A percentile compares a stretch with the other conserved stretches of the same genome.
These are phyloP conservation scores for Plasmodium malariae DNA, from an alignment of 169 alveolate genomes.

Conservation along the genomic window DNA sequence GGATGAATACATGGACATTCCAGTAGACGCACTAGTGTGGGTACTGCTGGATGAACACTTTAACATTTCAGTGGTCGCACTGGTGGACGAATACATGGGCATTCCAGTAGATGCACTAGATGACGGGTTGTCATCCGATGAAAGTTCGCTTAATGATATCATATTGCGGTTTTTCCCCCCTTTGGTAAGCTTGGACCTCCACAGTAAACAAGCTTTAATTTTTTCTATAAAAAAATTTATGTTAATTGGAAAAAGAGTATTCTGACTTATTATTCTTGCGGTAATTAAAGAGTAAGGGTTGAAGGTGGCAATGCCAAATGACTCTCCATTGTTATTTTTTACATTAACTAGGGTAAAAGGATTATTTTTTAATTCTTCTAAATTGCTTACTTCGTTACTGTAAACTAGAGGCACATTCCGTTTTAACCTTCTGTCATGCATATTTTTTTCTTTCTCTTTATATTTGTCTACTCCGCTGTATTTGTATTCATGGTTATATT, in stretches of 20 bases:
- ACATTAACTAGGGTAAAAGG: slow-evolving; percentile 56
- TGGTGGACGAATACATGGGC: not conserved
- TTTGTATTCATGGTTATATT: not conserved
- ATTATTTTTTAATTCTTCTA: slow-evolving; percentile 36
- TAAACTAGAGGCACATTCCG: slow-evolving; percentile 60
- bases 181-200: slow-evolving; percentile 30
- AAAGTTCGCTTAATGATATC: not conserved
- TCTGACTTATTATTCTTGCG: slow-evolving; percentile 53
- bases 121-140: not conserved
- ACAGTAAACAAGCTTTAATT: slow-evolving; percentile 22
- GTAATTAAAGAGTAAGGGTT: slow-evolving; percentile 69
- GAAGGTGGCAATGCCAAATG: slow-evolving; percentile 62
- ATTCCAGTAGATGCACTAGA: not conserved
- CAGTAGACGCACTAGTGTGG: not conserved
- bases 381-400: slow-evolving; percentile 59
- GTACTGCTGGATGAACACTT: not conserved
- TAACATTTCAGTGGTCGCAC: not conserved
- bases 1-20: not conserved
- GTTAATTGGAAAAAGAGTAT: slow-evolving; percentile 51
- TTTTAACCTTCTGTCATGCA: slow-evolving; percentile 49
- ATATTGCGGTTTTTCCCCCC: not conserved
- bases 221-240: slow-evolving; percentile 61
- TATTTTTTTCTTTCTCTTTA: not conserved
- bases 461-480: not conserved
- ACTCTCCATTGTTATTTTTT: slow-evolving; percentile 47